A percentile compares a stretch with the other conserved stretches of the same genome.
phyloP scores from a whole-genome alignment of 371 early-diverging fungal species.

The Dipsacomyces acuminosporus region DNA sequence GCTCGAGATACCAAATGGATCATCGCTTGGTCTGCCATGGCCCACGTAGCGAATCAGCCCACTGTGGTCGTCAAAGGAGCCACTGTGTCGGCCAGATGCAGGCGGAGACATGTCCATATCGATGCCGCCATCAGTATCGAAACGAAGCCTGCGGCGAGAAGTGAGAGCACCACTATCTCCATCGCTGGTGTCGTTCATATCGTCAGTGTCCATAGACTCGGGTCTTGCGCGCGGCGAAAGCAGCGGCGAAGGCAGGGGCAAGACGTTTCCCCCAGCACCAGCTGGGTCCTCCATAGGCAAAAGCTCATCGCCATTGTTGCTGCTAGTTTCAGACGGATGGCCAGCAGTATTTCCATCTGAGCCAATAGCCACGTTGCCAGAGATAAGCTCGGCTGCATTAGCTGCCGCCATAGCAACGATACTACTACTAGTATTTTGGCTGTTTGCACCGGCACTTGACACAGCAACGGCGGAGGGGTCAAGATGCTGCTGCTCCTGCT shows the following conservation, averaged over 20 bases:
- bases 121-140: slow-evolving; percentile 2
- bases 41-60: slow-evolving; percentile 2
- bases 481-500: no score
- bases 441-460: no score
- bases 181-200: not conserved
- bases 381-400: no score
- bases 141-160: slow-evolving; percentile 12
- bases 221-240: slow-evolving; percentile 37
- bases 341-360: no score
- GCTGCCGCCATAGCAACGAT: no score
- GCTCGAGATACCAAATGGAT: not conserved
- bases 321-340: not conserved
- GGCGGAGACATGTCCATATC: slow-evolving; percentile 12
- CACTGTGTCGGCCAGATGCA: slow-evolving; percentile 12
- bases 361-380: no score
- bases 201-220: slow-evolving; percentile 29
- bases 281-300: slow-evolving; percentile 9
- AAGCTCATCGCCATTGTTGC: not conserved
- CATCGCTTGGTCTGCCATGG: not conserved
- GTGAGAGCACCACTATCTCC: not conserved
- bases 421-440: no score
- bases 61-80: slow-evolving; percentile 10
- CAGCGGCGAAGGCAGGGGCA: slow-evolving; percentile 38
- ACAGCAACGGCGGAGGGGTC: not conserved
- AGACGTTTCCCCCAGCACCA: not conserved